phyloP scores from a whole-genome alignment of 441 rosid species.

The Croton setiger region DNA sequence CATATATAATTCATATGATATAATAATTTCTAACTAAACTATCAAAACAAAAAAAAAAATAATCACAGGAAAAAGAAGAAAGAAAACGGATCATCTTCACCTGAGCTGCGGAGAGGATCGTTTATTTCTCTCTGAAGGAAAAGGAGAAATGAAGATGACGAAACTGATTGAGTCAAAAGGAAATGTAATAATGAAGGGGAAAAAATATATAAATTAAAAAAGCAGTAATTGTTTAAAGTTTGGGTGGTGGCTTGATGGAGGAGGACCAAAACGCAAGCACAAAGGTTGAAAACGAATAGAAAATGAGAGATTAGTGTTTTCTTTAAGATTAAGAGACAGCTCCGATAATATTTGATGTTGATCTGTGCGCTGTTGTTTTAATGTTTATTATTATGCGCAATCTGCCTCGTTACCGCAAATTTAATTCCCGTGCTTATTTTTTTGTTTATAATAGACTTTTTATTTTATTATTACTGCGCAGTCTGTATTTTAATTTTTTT shows the following conservation, averaged over 20 bases:
- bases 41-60: too few species aligned
- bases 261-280: not conserved
- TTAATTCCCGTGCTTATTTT: not conserved
- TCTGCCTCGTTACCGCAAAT: not conserved
- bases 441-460: too few species aligned
- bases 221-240: too few species aligned
- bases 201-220: too few species aligned
- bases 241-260: too few species aligned
- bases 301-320: not conserved
- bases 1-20: too few species aligned
- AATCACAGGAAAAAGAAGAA: not conserved
- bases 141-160: not conserved
- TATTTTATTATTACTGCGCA: too few species aligned
- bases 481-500: too few species aligned
- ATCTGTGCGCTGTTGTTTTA: not conserved
- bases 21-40: too few species aligned
- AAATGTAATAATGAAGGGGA: not conserved
- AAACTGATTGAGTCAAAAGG: not conserved
- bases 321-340: not conserved
- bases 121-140: not conserved
- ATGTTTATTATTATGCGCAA: not conserved
- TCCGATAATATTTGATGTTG: not conserved
- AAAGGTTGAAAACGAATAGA: not conserved
- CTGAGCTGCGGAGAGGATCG: not conserved
- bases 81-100: not conserved